Percentiles rank a stretch among this genome's conserved stretches.
Conservation (phyloP, 495 filamentous ascomycete genomes). For the Corynascus novoguineensis region DNA sequence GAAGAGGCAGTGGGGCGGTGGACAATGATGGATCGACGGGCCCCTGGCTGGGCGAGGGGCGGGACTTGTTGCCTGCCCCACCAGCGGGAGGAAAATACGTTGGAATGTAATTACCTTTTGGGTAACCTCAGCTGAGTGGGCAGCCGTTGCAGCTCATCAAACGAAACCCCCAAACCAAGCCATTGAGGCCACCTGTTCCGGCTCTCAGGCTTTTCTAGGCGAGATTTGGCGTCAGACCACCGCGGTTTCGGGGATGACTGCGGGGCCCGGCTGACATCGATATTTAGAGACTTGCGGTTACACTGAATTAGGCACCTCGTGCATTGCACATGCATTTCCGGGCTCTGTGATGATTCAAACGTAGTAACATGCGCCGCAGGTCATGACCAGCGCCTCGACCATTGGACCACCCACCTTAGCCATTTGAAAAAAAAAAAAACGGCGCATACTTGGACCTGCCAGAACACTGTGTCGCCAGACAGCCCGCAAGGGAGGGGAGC, state of each 20-base stretch:
- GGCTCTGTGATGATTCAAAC: not conserved
- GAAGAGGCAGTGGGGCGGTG: not conserved
- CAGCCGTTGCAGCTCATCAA: conserved; percentile 3
- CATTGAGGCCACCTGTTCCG: not conserved
- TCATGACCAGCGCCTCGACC: too few species aligned
- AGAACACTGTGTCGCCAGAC: too few species aligned
- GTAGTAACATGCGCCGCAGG: conserved; percentile 1
- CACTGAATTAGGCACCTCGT: not conserved
- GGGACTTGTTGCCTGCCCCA: too few species aligned
- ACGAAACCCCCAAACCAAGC: not conserved
- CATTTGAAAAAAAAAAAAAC: too few species aligned
- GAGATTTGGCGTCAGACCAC: conserved; percentile 2
- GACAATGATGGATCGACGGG: conserved; percentile 6
- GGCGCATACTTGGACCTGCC: too few species aligned
- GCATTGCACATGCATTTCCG: not conserved
- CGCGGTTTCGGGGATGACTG: conserved; percentile 6
- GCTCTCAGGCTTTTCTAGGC: not conserved
- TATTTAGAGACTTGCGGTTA: not conserved
- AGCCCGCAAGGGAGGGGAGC: too few species aligned
- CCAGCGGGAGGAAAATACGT: not conserved
- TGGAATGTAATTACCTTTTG: not conserved
- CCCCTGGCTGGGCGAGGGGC: not conserved
- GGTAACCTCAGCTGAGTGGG: not conserved
- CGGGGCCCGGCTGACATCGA: not conserved
- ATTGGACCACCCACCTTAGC: too few species aligned